These are phyloP conservation scores for Ustilago sp. DNA, from an alignment of 1,284 basidiomycete genomes.

Conservation along the genomic window DNA sequence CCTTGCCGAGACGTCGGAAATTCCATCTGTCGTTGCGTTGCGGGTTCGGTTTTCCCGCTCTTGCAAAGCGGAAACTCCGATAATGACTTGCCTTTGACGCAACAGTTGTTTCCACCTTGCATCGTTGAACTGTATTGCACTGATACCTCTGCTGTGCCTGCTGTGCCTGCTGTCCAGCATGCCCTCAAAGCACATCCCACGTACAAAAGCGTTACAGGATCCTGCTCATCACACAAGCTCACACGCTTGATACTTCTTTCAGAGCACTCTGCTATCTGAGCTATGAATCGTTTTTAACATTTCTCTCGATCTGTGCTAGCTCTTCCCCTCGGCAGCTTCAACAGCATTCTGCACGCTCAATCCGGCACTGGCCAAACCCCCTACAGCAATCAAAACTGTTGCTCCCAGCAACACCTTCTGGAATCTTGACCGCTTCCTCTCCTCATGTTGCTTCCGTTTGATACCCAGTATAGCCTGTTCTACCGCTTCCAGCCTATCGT, in stretches of 20 bases:
- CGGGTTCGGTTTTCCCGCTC: no score
- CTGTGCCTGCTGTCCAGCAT: no score
- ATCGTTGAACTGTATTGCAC: no score
- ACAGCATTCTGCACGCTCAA: constrained; percentile 16
- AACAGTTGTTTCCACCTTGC: no score
- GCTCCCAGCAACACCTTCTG: constrained; percentile 12
- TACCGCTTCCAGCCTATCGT: constrained; percentile 5
- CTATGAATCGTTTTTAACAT: not conserved
- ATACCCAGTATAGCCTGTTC: constrained; percentile 10
- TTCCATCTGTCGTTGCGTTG: not conserved
- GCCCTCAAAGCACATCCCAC: no score
- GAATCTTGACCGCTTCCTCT: not conserved
- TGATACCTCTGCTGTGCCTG: no score
- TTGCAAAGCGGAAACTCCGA: no score
- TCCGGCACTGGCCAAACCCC: constrained; percentile 2
- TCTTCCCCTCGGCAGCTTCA: not conserved
- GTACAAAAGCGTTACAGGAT: no score
- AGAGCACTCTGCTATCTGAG: not conserved
- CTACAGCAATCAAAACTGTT: constrained; percentile 2
- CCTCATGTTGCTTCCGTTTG: constrained; percentile 16
- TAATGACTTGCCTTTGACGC: no score
- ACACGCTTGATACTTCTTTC: not conserved
- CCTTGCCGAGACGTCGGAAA: not conserved
- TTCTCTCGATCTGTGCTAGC: constrained; percentile 9
- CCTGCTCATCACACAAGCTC: no score